These are phyloP conservation scores for Umbelopsis sp. DNA, from an alignment of 192 early-diverging fungal genomes.

Conservation along the genomic window DNA sequence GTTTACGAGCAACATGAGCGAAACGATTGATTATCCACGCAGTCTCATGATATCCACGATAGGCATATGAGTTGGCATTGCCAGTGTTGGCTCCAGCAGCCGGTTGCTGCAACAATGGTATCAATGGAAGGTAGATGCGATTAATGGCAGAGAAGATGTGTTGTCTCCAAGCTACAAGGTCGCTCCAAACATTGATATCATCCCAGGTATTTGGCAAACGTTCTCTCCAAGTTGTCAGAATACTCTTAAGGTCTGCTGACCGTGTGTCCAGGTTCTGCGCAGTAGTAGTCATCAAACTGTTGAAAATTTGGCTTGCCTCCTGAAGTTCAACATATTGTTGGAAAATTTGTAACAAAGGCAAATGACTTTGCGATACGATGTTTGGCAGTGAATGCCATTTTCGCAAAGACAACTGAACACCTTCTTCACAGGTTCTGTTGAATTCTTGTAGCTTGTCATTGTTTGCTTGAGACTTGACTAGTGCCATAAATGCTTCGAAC, in stretches of 20 bases:
- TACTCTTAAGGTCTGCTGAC: constrained; percentile 86
- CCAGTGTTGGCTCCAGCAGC: constrained; percentile 46
- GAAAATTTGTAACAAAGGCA: constrained; percentile 88
- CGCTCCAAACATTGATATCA: constrained; percentile 98
- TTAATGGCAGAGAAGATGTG: constrained; percentile 98
- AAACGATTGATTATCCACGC: constrained; percentile 99
- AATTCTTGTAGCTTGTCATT: constrained; percentile 69
- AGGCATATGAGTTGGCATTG: constrained; percentile 84
- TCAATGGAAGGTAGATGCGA: constrained; percentile 89
- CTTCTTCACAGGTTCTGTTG: constrained; percentile 81
- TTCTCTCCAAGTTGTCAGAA: constrained; percentile 95
- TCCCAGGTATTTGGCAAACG: constrained; percentile 96
- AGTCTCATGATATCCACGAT: constrained; percentile 98
- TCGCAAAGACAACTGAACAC: constrained; percentile 79
- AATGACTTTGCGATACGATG: constrained; percentile 84
- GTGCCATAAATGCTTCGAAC: constrained; percentile 84
- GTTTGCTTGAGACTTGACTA: constrained; percentile 66
- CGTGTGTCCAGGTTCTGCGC: constrained; percentile 84
- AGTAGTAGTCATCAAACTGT: constrained; percentile 77
- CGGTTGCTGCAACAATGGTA: constrained; percentile 55
- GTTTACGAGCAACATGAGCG: constrained; percentile 94
- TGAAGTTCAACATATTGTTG: constrained; percentile 96
- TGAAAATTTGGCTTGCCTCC: constrained; percentile 90
- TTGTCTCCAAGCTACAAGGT: constrained; percentile 96
- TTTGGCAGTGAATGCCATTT: constrained; percentile 90